These are phyloP conservation scores for Graphilbum sp. DNA, from an alignment of 2,329 filamentous ascomycete genomes.

Conservation along the genomic window DNA sequence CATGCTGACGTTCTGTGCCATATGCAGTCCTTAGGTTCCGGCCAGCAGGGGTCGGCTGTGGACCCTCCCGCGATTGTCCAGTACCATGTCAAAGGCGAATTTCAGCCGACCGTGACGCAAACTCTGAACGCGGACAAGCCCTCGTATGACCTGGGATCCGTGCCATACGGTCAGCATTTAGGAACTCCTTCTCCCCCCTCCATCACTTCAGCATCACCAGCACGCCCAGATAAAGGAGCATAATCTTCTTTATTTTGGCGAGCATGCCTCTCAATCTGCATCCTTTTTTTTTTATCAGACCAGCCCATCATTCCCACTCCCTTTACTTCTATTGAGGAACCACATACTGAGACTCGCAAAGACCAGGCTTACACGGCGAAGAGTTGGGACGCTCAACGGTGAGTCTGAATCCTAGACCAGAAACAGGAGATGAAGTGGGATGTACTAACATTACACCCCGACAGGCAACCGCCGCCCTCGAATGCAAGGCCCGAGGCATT, in stretches of 20 bases:
- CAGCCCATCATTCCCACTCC: slow-evolving; percentile 17
- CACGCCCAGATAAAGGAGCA: no score
- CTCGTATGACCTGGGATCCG: slow-evolving; percentile 10
- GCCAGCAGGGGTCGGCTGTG: no score
- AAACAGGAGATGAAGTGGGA: no score
- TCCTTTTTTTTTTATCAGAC: no score
- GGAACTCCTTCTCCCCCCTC: slow-evolving; percentile 11
- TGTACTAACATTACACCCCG: slow-evolving; percentile 9
- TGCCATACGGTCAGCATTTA: slow-evolving; percentile 15
- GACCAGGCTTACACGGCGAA: slow-evolving; percentile 19
- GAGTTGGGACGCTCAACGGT: slow-evolving; percentile 40
- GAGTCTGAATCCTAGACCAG: slow-evolving; percentile 9
- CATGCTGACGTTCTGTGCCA: not conserved
- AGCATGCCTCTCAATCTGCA: no score
- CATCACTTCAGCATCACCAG: slow-evolving; percentile 9
- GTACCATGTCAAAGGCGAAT: slow-evolving; percentile 39
- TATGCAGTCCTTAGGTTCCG: not conserved
- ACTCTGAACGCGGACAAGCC: slow-evolving; percentile 19
- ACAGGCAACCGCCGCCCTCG: slow-evolving; percentile 44
- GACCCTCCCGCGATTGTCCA: slow-evolving; percentile 26
- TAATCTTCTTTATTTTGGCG: no score
- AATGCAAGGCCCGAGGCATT: slow-evolving; percentile 69
- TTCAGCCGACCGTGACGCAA: slow-evolving; percentile 18
- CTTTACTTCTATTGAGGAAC: slow-evolving; percentile 22
- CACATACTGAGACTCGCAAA: slow-evolving; percentile 29